Evolutionary conservation across 2,329 filamentous ascomycete species (phyloP).

Genomic region (Anisogramma anomala): DNA sequence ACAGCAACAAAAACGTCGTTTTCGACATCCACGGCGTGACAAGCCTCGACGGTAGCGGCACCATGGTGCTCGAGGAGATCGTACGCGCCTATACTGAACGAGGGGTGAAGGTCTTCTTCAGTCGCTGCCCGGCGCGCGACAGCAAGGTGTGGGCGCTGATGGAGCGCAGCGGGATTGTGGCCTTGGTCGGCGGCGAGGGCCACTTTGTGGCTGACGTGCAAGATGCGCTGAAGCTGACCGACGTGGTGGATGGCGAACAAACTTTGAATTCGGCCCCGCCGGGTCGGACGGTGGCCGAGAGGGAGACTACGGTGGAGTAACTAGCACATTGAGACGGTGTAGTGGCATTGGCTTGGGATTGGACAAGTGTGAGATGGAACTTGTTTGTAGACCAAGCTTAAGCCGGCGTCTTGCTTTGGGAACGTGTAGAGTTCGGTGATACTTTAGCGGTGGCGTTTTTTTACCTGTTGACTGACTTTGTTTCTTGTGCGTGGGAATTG

Average conservation of each 20-base stretch:
- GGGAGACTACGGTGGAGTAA: slow-evolving; percentile 6
- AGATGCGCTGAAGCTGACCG: slow-evolving; percentile 71
- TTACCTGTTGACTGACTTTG: too few relatives aligned
- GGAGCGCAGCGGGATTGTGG: slow-evolving; percentile 71
- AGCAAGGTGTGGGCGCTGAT: slow-evolving; percentile 62
- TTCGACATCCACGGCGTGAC: slow-evolving; percentile 98
- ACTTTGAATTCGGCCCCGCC: slow-evolving; percentile 3
- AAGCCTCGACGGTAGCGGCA: slow-evolving; percentile 81
- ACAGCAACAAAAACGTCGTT: slow-evolving; percentile 82
- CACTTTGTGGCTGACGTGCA: slow-evolving; percentile 78
- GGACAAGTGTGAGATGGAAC: too few relatives aligned
- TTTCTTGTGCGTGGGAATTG: too few relatives aligned
- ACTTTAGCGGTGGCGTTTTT: too few relatives aligned
- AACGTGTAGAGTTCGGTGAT: too few relatives aligned
- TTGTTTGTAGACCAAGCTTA: too few relatives aligned
- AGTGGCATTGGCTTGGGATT: too few relatives aligned
- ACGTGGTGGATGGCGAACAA: slow-evolving; percentile 48
- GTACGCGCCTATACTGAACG: slow-evolving; percentile 67
- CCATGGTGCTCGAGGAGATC: slow-evolving; percentile 85
- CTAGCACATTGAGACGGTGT: too few relatives aligned
- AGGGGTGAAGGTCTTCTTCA: slow-evolving; percentile 68
- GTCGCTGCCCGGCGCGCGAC: slow-evolving; percentile 36
- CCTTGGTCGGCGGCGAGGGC: slow-evolving; percentile 61
- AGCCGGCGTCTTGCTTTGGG: too few relatives aligned
- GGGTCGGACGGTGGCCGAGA: slow-evolving; percentile 12